Evolutionary conservation across 257 asterid species (phyloP).

Genomic region (Solanum sejunctum): DNA sequence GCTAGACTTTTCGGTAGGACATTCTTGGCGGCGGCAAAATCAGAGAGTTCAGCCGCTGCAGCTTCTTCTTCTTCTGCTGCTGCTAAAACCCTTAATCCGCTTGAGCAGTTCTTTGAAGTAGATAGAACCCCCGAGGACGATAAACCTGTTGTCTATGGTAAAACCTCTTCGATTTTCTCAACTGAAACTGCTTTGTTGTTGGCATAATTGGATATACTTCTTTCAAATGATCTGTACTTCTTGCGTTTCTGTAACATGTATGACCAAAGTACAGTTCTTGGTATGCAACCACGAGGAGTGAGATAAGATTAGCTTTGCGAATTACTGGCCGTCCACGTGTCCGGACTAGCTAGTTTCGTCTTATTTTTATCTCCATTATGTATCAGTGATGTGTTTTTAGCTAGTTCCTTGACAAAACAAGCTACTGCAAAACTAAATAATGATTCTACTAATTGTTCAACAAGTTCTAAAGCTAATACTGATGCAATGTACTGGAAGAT

Average conservation of each 20-base stretch:
- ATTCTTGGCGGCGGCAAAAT: slow-evolving; percentile 58
- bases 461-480: neutral
- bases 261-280: neutral
- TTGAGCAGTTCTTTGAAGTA: slow-evolving; percentile 66
- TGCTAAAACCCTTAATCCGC: slow-evolving; percentile 35
- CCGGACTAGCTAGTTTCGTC: neutral
- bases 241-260: neutral
- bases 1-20: slow-evolving; percentile 57
- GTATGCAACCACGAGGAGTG: neutral
- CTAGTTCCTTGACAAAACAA: neutral
- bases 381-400: neutral
- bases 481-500: neutral
- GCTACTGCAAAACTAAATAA: neutral
- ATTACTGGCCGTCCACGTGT: neutral
- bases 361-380: neutral
- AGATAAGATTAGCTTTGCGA: neutral
- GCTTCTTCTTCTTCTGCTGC: slow-evolving; percentile 25
- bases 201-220: neutral
- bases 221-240: neutral
- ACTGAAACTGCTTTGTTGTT: neutral
- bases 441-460: neutral
- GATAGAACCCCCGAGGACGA: slow-evolving; percentile 55
- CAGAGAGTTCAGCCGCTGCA: slow-evolving; percentile 47
- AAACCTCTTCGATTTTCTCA: neutral
- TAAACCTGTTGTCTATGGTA: slow-evolving; percentile 70